Conservation (phyloP, 1,284 basidiomycete species). For the Athelia sp. region DNA sequence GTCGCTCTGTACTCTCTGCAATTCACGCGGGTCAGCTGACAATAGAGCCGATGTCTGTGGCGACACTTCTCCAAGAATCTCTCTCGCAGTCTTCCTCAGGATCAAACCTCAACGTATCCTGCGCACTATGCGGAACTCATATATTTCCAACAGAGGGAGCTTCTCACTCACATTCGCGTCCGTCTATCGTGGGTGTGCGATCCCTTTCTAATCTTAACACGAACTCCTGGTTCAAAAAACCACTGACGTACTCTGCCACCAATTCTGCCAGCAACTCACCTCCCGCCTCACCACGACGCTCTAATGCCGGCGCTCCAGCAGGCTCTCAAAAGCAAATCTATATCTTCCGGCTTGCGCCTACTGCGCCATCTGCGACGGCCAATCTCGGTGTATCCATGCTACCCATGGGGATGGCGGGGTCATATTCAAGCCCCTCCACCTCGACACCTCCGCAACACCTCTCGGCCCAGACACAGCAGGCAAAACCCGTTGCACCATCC, state of each 20-base stretch:
- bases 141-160: constrained; percentile 36
- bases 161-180: constrained; percentile 16
- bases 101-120: constrained; percentile 38
- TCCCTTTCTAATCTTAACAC: constrained; percentile 27
- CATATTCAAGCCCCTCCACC: constrained; percentile 12
- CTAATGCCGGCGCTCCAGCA: constrained; percentile 11
- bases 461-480: constrained; percentile 10
- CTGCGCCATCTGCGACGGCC: constrained; percentile 21
- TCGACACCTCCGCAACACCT: constrained; percentile 13
- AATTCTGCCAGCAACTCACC: constrained; percentile 16
- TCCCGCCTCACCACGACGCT: constrained; percentile 22
- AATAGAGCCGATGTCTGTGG: constrained; percentile 78
- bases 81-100: constrained; percentile 29
- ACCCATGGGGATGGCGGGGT: constrained; percentile 9
- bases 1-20: constrained; percentile 81
- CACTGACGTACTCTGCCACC: constrained; percentile 27
- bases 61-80: constrained; percentile 47
- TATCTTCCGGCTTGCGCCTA: constrained; percentile 51
- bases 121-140: constrained; percentile 74
- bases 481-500: constrained; percentile 19
- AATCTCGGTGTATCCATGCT: constrained; percentile 12
- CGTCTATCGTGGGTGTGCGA: constrained; percentile 15
- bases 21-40: constrained; percentile 86
- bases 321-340: constrained; percentile 42
- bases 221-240: constrained; percentile 60